Evolutionary conservation across 139 green algal genomes (phyloP).

Genomic region (Nannochloris sp.): DNA sequence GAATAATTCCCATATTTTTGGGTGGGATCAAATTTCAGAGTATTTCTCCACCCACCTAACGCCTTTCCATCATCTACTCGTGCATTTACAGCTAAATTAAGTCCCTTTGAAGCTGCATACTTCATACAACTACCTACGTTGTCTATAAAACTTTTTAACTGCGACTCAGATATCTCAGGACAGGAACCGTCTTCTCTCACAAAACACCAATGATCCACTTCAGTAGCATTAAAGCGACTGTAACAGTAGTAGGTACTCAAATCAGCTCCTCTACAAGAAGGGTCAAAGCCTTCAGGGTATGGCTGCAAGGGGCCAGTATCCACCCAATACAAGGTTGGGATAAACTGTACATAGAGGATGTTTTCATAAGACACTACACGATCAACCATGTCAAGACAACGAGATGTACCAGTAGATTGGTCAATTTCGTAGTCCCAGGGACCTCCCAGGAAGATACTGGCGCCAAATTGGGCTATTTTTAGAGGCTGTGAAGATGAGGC

Average conservation of each 20-base stretch:
- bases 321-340: slow-evolving; percentile 19
- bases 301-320: slow-evolving; percentile 3
- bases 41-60: slow-evolving; percentile 42
- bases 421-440: slow-evolving; percentile 1
- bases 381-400: slow-evolving; percentile 14
- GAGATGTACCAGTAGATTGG: not conserved
- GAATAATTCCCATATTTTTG: slow-evolving; percentile 23
- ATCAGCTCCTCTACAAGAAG: not conserved
- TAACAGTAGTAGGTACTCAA: slow-evolving; percentile 23
- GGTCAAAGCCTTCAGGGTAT: slow-evolving; percentile 3
- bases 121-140: slow-evolving; percentile 2
- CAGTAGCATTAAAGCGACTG: slow-evolving; percentile 8
- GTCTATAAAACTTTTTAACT: not conserved
- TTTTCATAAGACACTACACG: not conserved
- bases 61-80: slow-evolving; percentile 19
- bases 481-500: no score
- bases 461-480: slow-evolving; percentile 7
- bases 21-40: slow-evolving; percentile 31
- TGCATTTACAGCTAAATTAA: slow-evolving; percentile 10
- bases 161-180: not conserved
- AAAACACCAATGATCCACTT: slow-evolving; percentile 8
- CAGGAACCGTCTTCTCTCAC: not conserved
- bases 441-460: slow-evolving; percentile 2
- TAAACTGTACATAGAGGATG: slow-evolving; percentile 4
- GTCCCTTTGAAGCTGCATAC: not conserved